Percentiles rank a stretch among this genome's conserved stretches.
These are phyloP conservation scores for Effrenium voratum DNA, from an alignment of 73 alveolate genomes.

Conservation along the genomic window DNA sequence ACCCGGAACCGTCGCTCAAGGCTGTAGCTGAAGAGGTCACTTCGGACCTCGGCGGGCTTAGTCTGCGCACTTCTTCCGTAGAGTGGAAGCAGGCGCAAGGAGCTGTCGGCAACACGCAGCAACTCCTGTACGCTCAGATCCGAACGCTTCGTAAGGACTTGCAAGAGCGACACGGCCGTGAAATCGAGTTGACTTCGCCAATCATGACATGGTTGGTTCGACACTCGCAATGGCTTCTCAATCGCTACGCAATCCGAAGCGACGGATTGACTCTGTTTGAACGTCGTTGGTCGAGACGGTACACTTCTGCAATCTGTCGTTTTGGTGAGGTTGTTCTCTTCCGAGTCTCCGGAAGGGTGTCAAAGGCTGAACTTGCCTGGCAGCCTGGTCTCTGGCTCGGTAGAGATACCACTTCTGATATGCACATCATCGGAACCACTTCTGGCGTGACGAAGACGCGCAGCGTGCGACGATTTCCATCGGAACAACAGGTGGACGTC, in stretches of 20 bases:
- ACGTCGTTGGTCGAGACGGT: background rate
- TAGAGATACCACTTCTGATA: background rate
- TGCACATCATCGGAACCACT: background rate
- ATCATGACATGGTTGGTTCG: slow-evolving; percentile 4
- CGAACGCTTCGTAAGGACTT: slow-evolving; percentile 28
- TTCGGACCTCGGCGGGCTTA: slow-evolving; percentile 8
- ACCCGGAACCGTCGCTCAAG: background rate
- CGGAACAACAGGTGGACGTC: background rate
- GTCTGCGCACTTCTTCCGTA: background rate
- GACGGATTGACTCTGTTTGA: slow-evolving; percentile 22
- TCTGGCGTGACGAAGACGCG: background rate
- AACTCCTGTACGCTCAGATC: slow-evolving; percentile 37
- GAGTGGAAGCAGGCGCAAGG: slow-evolving; percentile 64
- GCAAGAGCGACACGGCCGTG: background rate
- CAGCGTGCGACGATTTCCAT: slow-evolving; percentile 23
- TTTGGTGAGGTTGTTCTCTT: slow-evolving; percentile 14
- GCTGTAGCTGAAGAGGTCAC: slow-evolving; percentile 4
- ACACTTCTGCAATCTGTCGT: slow-evolving; percentile 5
- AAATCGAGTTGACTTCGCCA: background rate
- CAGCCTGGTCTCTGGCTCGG: background rate
- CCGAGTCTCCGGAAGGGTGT: slow-evolving; percentile 1
- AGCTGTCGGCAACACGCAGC: slow-evolving; percentile 30
- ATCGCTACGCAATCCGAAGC: background rate
- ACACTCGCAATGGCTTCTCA: slow-evolving; percentile 23
- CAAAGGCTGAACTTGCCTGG: slow-evolving; percentile 33